Evolutionary conservation across 257 asterid genomes (phyloP).

Genomic region (Penstemon davidsonii): DNA sequence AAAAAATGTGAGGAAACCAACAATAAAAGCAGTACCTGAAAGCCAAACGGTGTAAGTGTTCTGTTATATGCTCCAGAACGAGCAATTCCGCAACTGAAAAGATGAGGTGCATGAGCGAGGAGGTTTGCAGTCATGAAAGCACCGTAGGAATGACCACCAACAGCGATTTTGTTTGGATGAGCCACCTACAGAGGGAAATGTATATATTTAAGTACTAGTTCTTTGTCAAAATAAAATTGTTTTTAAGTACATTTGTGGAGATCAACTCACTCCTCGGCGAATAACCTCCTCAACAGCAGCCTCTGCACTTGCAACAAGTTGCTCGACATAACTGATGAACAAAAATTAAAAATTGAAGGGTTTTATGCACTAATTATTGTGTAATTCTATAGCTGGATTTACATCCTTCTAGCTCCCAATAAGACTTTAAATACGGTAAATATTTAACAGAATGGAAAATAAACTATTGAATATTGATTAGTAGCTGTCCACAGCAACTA

Average conservation of each 20-base stretch:
- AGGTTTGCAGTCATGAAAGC: slow-evolving; percentile 99
- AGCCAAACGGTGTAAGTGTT: slow-evolving; percentile 99
- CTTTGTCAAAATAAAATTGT: background rate
- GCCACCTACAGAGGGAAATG: slow-evolving; percentile 67
- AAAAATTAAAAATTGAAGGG: slow-evolving; percentile 7
- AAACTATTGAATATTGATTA: background rate
- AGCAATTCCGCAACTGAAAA: slow-evolving; percentile 91
- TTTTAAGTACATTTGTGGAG: slow-evolving; percentile 9
- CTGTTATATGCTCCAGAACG: slow-evolving; percentile 99
- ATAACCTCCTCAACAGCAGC: slow-evolving; percentile 97
- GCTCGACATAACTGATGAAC: slow-evolving; percentile 78
- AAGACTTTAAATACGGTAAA: background rate
- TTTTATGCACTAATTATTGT: background rate
- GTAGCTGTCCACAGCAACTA: background rate
- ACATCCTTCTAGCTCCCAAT: slow-evolving; percentile 9
- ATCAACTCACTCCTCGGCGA: slow-evolving; percentile 81
- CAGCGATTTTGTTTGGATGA: slow-evolving; percentile 81
- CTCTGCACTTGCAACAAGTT: slow-evolving; percentile 96
- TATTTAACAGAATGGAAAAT: background rate
- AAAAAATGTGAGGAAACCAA: background rate
- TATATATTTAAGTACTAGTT: slow-evolving; percentile 25
- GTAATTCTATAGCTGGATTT: background rate
- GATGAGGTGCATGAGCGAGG: slow-evolving; percentile 97
- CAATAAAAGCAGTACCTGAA: slow-evolving; percentile 64
- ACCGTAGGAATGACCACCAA: slow-evolving; percentile 98